Conservation (phyloP, 1,284 basidiomycete species). For the Heliocybe sulcata region DNA sequence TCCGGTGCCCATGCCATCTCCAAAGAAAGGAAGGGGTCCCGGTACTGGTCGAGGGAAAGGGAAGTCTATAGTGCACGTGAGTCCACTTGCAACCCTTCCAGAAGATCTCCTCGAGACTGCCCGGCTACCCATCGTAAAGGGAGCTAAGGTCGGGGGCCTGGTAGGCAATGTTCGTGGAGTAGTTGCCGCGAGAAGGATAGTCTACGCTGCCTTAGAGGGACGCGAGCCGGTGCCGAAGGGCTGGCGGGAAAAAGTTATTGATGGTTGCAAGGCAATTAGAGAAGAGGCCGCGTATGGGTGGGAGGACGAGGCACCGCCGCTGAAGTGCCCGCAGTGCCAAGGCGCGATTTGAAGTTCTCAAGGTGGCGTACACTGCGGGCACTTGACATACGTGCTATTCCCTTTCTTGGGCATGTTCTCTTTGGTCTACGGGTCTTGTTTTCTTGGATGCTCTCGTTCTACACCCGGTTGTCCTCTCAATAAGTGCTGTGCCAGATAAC, state of each 20-base stretch:
- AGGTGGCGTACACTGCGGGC: no score
- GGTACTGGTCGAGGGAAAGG: background rate
- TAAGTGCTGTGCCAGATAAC: no score
- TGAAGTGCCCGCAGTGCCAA: conserved; percentile 1
- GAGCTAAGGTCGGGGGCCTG: background rate
- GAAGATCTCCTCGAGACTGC: background rate
- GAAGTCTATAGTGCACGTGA: background rate
- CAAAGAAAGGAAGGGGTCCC: background rate
- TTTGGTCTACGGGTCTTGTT: no score
- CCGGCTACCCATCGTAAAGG: background rate
- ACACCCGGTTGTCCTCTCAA: no score
- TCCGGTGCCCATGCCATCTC: background rate
- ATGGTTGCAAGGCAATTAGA: no score
- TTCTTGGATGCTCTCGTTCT: no score
- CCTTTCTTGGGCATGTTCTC: no score
- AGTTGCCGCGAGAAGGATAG: background rate
- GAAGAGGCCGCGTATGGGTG: background rate
- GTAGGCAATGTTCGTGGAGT: background rate
- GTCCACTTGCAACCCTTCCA: background rate
- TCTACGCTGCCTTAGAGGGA: background rate
- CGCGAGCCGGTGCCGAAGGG: background rate
- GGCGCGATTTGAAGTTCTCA: background rate
- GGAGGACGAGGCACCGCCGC: background rate
- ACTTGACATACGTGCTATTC: no score
- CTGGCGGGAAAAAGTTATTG: background rate